Conservation (phyloP, 108 stramenopile species). For the Schizochytrium sp. region DNA sequence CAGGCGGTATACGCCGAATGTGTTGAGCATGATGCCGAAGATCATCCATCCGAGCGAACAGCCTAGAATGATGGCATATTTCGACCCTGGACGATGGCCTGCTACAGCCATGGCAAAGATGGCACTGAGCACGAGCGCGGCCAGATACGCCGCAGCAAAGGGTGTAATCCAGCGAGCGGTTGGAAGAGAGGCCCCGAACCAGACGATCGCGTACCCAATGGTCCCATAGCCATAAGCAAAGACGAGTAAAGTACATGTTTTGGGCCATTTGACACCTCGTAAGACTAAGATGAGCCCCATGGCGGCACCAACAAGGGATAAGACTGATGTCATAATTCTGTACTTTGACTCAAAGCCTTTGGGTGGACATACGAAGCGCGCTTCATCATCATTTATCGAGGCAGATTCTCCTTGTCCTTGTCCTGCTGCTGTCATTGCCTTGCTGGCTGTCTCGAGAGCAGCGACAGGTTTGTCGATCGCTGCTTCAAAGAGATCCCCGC, state of each 20-base stretch:
- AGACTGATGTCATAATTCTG: not conserved
- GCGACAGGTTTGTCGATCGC: no score
- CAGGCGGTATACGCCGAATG: not conserved
- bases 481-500: no score
- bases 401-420: no score
- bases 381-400: no score
- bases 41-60: not conserved
- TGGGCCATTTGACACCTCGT: not conserved
- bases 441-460: no score
- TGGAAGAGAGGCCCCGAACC: not conserved
- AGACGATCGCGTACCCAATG: conserved; percentile 6
- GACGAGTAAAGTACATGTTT: not conserved
- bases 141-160: not conserved
- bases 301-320: not conserved
- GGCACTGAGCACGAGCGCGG: not conserved
- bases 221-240: not conserved
- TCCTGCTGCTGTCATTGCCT: no score
- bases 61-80: not conserved
- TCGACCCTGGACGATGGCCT: not conserved
- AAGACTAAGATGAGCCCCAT: not conserved
- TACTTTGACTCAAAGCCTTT: not conserved
- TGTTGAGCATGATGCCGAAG: not conserved
- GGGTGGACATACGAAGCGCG: not conserved
- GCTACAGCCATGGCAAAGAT: not conserved
- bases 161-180: not conserved